Base-by-base conservation (phyloP, 164 flowering plant genomes). In the Sextonia rubra region DNA sequence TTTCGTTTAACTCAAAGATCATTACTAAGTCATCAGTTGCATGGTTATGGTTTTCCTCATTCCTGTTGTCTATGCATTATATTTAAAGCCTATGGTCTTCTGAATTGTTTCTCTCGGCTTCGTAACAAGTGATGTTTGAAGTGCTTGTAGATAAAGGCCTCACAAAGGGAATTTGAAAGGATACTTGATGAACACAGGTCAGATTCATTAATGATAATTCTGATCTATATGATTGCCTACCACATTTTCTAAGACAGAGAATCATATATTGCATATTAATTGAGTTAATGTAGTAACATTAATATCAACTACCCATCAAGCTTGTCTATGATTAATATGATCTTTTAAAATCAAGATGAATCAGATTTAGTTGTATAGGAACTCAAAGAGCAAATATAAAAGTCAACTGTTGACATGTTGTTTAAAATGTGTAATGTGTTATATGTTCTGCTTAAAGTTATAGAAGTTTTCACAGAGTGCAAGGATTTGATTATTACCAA, bases 181-280 rank as follows among this genome's bases (percentile, higher is more conserved):
- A 83, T 89, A 87, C 89, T 91, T 79, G 81, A 80, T 65, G 97
- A 88, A 80, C 93, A 86, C 26, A 90, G 97, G 98, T 94, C 3
- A 73, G 81, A 30, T 60, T 47, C 70, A 37, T 29, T 48, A 72
- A 14, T 60, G 27, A 44, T 62, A 63, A 44, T 8, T 58, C 22
- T 47, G 47, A 30, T 49, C 58, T 58, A n/a, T 25, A 3, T 71
- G 26, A 37, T 61, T 61, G 18, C n/a, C 22, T 47, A 17, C 64
- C 29, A 61, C 15, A 12, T 12, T 64, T 64, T 17, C 22, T 26
- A 2, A 64, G 2, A 27, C 32, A 64, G 15, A 64, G 29, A 37
- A 37, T 9, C 44, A 37, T 37, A 37, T 37, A 8, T 37, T 37
- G 44, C 32, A 64, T 6, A 6, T 15, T 11, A 64, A 62, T 17